Conservation (phyloP, 2,329 filamentous ascomycete genomes). For the Stagonosporopsis rhizophila region DNA sequence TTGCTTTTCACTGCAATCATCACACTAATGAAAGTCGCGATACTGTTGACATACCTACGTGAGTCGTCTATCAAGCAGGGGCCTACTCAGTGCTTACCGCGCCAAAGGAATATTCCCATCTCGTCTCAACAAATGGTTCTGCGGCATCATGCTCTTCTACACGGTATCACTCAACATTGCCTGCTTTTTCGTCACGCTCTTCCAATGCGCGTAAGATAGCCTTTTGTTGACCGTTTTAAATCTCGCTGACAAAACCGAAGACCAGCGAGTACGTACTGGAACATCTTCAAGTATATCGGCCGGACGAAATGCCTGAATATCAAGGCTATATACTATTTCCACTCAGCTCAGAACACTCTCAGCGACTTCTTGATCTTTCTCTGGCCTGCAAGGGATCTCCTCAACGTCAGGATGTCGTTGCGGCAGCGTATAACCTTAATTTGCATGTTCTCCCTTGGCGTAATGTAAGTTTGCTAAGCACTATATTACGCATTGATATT, state of each 20-base stretch:
- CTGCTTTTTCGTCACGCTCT: constrained; percentile 36
- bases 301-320: constrained; percentile 34
- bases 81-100: not conserved
- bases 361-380: constrained; percentile 45
- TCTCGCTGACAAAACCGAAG: constrained; percentile 6
- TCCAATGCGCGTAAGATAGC: constrained; percentile 39
- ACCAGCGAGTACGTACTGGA: constrained; percentile 33
- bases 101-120: constrained; percentile 36
- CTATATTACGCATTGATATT: not conserved
- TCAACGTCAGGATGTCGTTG: constrained; percentile 34
- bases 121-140: constrained; percentile 39
- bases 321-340: constrained; percentile 34
- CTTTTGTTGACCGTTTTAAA: too few species aligned
- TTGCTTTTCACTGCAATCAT: constrained; percentile 34
- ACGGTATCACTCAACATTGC: constrained; percentile 27
- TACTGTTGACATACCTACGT: constrained; percentile 32
- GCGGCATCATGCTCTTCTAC: constrained; percentile 33
- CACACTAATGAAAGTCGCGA: constrained; percentile 39
- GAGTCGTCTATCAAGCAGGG: not conserved
- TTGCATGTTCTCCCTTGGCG: constrained; percentile 41
- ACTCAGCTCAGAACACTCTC: constrained; percentile 32
- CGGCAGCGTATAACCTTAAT: constrained; percentile 40
- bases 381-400: constrained; percentile 41
- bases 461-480: constrained; percentile 26
- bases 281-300: constrained; percentile 33